Evolutionary conservation across 2,329 filamentous ascomycete genomes (phyloP).

Genomic region (Rhinocladiella mackenziei): DNA sequence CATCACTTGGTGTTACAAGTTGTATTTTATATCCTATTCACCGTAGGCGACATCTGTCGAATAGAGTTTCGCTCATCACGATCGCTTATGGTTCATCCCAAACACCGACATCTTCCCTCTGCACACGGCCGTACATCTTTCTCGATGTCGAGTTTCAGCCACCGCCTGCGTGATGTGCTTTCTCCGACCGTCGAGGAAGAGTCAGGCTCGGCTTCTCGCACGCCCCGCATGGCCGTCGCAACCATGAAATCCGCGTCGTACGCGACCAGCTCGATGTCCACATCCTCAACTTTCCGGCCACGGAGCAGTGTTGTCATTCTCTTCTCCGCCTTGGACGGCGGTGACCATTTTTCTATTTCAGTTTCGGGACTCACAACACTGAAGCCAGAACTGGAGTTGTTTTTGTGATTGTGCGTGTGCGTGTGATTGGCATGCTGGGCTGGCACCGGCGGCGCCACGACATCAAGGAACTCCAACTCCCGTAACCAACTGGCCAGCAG

Average conservation of each 20-base stretch:
- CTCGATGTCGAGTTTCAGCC: slow-evolving; percentile 47
- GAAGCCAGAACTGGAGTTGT: not conserved
- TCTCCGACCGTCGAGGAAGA: not conserved
- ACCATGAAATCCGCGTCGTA: slow-evolving; percentile 59
- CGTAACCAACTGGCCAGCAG: slow-evolving; percentile 59
- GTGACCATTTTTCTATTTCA: slow-evolving; percentile 32
- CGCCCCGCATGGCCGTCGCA: slow-evolving; percentile 49
- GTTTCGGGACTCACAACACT: not conserved
- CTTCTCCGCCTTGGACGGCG: slow-evolving; percentile 34
- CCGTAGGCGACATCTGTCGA: no score
- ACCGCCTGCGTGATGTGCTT: slow-evolving; percentile 33
- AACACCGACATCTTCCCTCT: slow-evolving; percentile 37
- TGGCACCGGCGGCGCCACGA: slow-evolving; percentile 50
- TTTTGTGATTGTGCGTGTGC: not conserved
- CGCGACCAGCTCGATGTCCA: slow-evolving; percentile 55
- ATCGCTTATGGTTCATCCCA: slow-evolving; percentile 10
- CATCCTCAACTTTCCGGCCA: slow-evolving; percentile 47
- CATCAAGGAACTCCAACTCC: slow-evolving; percentile 58
- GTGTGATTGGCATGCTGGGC: slow-evolving; percentile 18
- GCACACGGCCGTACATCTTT: slow-evolving; percentile 43
- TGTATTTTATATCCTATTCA: no score
- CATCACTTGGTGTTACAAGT: no score
- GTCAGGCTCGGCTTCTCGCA: slow-evolving; percentile 16
- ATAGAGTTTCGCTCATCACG: slow-evolving; percentile 12
- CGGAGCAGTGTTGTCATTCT: slow-evolving; percentile 50